phyloP scores from a whole-genome alignment of 257 asterid genomes.

The Solanum boliviense region DNA sequence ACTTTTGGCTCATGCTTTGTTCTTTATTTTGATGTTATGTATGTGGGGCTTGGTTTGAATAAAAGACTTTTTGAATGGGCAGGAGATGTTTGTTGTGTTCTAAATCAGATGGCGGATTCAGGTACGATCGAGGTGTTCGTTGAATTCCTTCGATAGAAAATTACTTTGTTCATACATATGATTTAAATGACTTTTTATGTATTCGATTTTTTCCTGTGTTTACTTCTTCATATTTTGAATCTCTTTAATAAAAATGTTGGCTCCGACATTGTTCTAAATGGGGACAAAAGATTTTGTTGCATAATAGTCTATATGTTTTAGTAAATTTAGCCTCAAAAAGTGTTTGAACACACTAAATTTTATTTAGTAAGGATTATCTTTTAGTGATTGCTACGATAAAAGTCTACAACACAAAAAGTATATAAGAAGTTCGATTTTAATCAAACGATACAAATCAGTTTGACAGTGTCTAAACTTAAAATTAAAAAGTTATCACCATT shows the following conservation, averaged over 20 bases:
- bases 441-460: background rate
- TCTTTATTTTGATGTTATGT: background rate
- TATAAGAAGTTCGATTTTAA: background rate
- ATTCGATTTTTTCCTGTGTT: fast-evolving
- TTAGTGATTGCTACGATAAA: background rate
- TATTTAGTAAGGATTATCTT: background rate
- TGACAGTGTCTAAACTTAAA: background rate
- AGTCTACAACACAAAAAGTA: background rate
- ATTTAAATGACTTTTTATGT: too few relatives aligned
- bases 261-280: background rate
- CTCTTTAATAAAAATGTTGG: fast-evolving
- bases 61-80: background rate
- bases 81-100: background rate
- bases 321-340: background rate
- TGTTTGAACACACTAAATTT: background rate
- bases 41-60: background rate
- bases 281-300: background rate
- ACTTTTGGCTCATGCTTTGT: background rate
- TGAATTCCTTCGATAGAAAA: too few relatives aligned
- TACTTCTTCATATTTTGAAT: too few relatives aligned
- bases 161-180: too few relatives aligned
- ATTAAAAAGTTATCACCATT: background rate
- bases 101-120: background rate
- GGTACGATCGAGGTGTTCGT: fast-evolving
- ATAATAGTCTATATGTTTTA: background rate